These are phyloP conservation scores for Thermothielavioides terrestris DNA, from an alignment of 495 filamentous ascomycete species.

Conservation along the genomic window DNA sequence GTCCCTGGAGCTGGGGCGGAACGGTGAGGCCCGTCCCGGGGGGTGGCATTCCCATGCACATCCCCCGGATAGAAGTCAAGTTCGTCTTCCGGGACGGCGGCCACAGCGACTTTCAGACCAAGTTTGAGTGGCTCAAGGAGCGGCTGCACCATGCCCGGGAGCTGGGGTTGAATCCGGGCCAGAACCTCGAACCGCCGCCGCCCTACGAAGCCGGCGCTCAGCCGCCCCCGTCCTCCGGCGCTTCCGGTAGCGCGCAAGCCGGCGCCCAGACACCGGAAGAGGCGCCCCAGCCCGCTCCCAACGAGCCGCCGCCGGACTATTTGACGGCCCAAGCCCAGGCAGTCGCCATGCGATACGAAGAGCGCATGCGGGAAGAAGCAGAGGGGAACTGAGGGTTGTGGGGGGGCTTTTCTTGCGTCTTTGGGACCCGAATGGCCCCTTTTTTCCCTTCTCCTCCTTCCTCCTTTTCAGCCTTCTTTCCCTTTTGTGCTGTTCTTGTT, in stretches of 20 bases:
- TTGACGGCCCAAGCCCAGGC: conserved; percentile 81
- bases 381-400: conserved; percentile 28
- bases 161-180: conserved; percentile 44
- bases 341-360: conserved; percentile 45
- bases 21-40: conserved; percentile 68
- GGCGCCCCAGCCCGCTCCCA: conserved; percentile 42
- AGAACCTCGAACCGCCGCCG: conserved; percentile 69
- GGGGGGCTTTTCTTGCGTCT: not conserved
- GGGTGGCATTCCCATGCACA: conserved; percentile 75
- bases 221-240: conserved; percentile 23
- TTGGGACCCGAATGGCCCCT: not conserved
- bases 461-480: not conserved
- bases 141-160: conserved; percentile 71
- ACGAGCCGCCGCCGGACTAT: conserved; percentile 86
- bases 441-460: not conserved
- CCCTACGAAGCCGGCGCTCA: conserved; percentile 53
- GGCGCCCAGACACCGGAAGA: conserved; percentile 7
- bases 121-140: conserved; percentile 79
- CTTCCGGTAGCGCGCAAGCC: not conserved
- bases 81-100: conserved; percentile 92
- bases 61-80: conserved; percentile 65
- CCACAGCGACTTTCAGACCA: conserved; percentile 79
- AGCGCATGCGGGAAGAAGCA: conserved; percentile 38
- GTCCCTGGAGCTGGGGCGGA: conserved; percentile 87
- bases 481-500: not conserved